Base-by-base conservation (phyloP, 495 filamentous ascomycete genomes). In the Daldinia loculata region DNA sequence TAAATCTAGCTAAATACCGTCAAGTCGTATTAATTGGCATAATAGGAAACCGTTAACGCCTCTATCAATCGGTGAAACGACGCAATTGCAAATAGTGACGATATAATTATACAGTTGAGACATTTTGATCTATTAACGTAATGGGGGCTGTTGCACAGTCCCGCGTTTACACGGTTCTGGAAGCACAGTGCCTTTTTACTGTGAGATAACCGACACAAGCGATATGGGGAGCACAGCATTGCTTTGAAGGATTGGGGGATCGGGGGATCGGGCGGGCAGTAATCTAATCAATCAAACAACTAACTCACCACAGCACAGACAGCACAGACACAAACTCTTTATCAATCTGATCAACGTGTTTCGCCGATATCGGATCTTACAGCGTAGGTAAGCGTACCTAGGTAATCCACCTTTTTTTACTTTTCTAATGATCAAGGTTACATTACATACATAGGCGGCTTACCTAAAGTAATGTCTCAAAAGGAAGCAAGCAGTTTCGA, bases 251-350 rank as follows among this genome's bases (percentile, higher is more conserved):
- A 65, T 51, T 63, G 43, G 69, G 39, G 67, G 69, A 71, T 71
- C 70, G 56, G 55, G 50, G 56, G 63, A 61, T 61, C 60, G 38
- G 50, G 32, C 66, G 70, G 66, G 36, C 43, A 57, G 56, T 69
- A 73, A 73, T 73, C 70, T 73, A 57, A 73, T 73, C 70, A 66
- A 73, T 73, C 70, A 73, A 52, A 41, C 22, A 51, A 36, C 19
- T 11, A 5, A 56, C 34, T 56, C 15, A 64, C 34, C 34, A 36
- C n/a, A 32, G 29, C 17, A 56, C 29, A 30, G 27, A 56, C 27
- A 15, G 26, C 24, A n/a, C 29, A 9, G 19, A 34, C 50, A 66
- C 65, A 64, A 50, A 29, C 15, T 15, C 7, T 62, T 73, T 73
- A 73, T 73, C 70, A 72, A 72, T 72, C 64, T 65, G 56, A 73